These are phyloP conservation scores for Trichoderma koningii DNA, from an alignment of 2,329 filamentous ascomycete genomes.

Conservation along the genomic window DNA sequence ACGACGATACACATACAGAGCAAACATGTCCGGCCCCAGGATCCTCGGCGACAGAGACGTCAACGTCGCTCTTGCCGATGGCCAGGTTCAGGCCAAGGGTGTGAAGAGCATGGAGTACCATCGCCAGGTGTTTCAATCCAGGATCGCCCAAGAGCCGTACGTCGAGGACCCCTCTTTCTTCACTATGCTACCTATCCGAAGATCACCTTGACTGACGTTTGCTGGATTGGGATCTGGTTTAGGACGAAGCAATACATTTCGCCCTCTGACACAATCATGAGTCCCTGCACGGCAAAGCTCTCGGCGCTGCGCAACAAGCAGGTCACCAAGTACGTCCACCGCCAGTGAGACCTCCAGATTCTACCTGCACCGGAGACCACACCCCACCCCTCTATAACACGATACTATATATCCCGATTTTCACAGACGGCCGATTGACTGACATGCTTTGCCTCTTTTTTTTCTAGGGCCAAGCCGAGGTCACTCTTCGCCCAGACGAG, in stretches of 20 bases:
- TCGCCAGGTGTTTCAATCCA: slow-evolving; percentile 71
- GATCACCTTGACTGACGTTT: no score
- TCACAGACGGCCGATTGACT: neutral
- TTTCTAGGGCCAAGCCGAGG: slow-evolving; percentile 62
- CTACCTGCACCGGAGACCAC: no score
- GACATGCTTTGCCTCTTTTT: slow-evolving; percentile 33
- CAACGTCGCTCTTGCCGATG: slow-evolving; percentile 55
- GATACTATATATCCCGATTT: no score
- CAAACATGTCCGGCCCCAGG: slow-evolving; percentile 58
- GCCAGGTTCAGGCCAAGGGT: slow-evolving; percentile 41
- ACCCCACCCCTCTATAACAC: no score
- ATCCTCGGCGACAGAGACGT: slow-evolving; percentile 67
- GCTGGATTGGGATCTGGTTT: no score
- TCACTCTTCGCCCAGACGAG: slow-evolving; percentile 68
- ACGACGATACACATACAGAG: neutral
- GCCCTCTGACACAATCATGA: slow-evolving; percentile 87
- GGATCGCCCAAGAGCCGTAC: slow-evolving; percentile 68
- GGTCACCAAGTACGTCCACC: slow-evolving; percentile 66
- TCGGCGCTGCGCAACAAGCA: slow-evolving; percentile 79
- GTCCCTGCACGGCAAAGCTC: slow-evolving; percentile 81
- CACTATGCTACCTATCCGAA: no score
- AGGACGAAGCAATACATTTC: slow-evolving; percentile 67
- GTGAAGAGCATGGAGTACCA: slow-evolving; percentile 70
- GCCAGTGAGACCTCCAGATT: neutral
- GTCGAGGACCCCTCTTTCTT: no score